Evolutionary conservation across 2,329 filamentous ascomycete species (phyloP).

Genomic region (Diaporthe vaccinii): DNA sequence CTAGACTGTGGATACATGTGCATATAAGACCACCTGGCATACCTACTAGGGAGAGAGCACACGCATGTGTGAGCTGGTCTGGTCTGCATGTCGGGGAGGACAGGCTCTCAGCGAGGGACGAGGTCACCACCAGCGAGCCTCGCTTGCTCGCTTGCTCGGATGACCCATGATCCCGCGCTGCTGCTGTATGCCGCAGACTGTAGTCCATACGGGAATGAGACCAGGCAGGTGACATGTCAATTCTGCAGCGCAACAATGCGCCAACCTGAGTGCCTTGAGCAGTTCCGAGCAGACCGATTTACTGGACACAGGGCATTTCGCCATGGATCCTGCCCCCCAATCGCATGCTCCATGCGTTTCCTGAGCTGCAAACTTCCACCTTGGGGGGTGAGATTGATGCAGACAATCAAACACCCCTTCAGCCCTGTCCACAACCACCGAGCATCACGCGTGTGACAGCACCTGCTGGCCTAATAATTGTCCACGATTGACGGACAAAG

Average conservation of each 20-base stretch:
- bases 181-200: slow-evolving; percentile 6
- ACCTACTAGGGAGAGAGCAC: neutral
- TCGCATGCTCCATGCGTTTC: neutral
- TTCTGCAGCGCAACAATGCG: neutral
- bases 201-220: neutral
- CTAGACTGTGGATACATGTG: neutral
- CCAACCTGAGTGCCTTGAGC: neutral
- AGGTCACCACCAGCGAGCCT: slow-evolving; percentile 11
- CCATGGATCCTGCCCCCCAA: neutral
- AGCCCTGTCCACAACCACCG: neutral
- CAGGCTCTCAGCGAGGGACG: neutral
- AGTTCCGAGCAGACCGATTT: neutral
- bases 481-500: neutral
- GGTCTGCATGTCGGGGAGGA: slow-evolving; percentile 1
- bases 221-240: slow-evolving; percentile 27
- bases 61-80: neutral
- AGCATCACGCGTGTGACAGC: neutral
- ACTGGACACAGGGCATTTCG: neutral
- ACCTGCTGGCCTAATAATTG: neutral
- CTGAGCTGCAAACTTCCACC: neutral
- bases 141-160: neutral
- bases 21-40: neutral
- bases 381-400: neutral
- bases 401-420: slow-evolving; percentile 26
- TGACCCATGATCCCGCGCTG: slow-evolving; percentile 3